These are phyloP conservation scores for Cylindricascospora bacillispora DNA, from an alignment of 1,139 yeast genomes.

Conservation along the genomic window DNA sequence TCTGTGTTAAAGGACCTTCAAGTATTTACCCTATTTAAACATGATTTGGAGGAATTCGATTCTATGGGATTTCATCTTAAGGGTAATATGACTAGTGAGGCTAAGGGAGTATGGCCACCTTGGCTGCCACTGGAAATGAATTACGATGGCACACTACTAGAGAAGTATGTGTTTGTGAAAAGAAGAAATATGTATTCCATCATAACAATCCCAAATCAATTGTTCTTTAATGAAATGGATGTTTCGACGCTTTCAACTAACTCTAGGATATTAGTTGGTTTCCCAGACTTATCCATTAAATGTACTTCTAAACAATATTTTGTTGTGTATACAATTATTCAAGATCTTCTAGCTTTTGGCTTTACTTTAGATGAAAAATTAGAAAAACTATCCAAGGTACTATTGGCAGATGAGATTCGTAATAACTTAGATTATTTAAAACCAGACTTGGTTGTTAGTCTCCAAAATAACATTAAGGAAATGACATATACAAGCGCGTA, in stretches of 20 bases:
- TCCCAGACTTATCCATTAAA: constrained; percentile 55
- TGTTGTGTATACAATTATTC: constrained; percentile 48
- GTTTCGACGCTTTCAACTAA: constrained; percentile 14
- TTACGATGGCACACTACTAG: constrained; percentile 47
- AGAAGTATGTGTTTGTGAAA: constrained; percentile 46
- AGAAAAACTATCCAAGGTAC: constrained; percentile 48
- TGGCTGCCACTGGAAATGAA: constrained; percentile 66
- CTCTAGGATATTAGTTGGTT: constrained; percentile 34
- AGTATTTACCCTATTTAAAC: constrained; percentile 47
- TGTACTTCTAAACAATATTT: constrained; percentile 68
- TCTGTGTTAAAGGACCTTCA: constrained; percentile 56
- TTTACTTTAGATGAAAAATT: constrained; percentile 44
- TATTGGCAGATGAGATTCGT: constrained; percentile 25
- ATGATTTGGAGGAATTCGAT: constrained; percentile 30
- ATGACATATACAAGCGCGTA: constrained; percentile 21
- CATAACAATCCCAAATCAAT: constrained; percentile 48
- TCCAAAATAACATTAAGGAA: constrained; percentile 21
- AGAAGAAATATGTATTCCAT: constrained; percentile 51
- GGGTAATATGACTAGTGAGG: constrained; percentile 28
- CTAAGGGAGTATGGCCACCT: constrained; percentile 54
- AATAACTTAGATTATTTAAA: constrained; percentile 27
- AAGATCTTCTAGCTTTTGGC: constrained; percentile 52
- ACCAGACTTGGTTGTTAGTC: constrained; percentile 17
- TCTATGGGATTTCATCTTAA: constrained; percentile 29
- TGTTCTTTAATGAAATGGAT: constrained; percentile 32